Evolutionary conservation across 305 asterid genomes (phyloP).

Genomic region (Rubia peregrina): DNA sequence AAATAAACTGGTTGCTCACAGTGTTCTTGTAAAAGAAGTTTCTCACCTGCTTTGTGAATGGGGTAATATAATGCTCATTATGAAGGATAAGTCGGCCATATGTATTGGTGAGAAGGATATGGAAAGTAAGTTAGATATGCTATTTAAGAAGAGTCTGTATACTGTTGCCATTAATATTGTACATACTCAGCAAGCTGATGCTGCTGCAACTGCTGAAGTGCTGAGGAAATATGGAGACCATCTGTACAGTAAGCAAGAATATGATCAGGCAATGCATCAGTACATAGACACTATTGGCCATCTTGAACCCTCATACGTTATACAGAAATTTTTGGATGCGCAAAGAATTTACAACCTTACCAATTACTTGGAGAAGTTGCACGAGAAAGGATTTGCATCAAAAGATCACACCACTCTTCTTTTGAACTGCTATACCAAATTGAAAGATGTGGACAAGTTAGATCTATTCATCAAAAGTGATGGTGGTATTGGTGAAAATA

Average conservation of each 20-base stretch:
- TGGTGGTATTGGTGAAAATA: slow-evolving; percentile 76
- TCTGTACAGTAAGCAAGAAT: slow-evolving; percentile 74
- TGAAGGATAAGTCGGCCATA: slow-evolving; percentile 74
- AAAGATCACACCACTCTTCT: slow-evolving; percentile 97
- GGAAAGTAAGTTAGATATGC: slow-evolving; percentile 98
- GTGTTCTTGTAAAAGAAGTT: slow-evolving; percentile 64
- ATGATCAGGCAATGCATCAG: slow-evolving; percentile 95
- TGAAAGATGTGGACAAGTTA: slow-evolving; percentile 91
- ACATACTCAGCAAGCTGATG: slow-evolving; percentile 97
- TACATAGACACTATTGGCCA: slow-evolving; percentile 85
- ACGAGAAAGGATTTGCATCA: slow-evolving; percentile 91
- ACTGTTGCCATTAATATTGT: slow-evolving; percentile 90
- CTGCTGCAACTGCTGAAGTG: slow-evolving; percentile 94
- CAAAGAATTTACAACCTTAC: slow-evolving; percentile 94
- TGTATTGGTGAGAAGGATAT: slow-evolving; percentile 90
- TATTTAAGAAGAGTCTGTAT: slow-evolving; percentile 93
- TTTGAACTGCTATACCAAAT: slow-evolving; percentile 90
- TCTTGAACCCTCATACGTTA: slow-evolving; percentile 95
- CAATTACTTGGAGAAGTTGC: slow-evolving; percentile 90
- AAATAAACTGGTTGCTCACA: slow-evolving; percentile 84
- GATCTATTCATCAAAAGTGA: slow-evolving; percentile 77
- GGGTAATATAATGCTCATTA: slow-evolving; percentile 84
- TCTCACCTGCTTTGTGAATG: slow-evolving; percentile 95
- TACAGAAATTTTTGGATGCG: slow-evolving; percentile 95
- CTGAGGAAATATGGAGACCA: slow-evolving; percentile 96